Evolutionary conservation across 2,329 filamentous ascomycete genomes (phyloP).

Genomic region (Nakataea oryzae): DNA sequence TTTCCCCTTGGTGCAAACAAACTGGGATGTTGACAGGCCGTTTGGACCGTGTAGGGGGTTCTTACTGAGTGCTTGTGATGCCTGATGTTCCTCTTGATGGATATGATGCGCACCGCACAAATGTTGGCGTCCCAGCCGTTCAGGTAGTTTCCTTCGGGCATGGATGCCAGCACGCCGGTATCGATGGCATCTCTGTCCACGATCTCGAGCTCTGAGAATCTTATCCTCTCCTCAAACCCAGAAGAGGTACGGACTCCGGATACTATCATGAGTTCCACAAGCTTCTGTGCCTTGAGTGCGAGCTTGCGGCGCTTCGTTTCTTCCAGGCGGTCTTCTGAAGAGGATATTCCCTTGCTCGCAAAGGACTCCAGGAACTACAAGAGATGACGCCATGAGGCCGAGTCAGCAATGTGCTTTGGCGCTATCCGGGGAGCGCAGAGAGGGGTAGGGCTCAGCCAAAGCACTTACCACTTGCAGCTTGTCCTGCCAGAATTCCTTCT

Average conservation of each 20-base stretch:
- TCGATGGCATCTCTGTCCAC: constrained; percentile 91
- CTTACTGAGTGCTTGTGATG: constrained; percentile 84
- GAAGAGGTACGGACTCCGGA: constrained; percentile 92
- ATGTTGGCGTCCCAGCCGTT: constrained; percentile 98
- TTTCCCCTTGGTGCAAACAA: background rate
- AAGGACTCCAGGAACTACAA: constrained; percentile 88
- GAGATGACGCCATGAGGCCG: background rate
- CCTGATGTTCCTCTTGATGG: constrained; percentile 74
- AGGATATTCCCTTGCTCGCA: constrained; percentile 92
- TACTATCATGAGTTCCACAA: constrained; percentile 99
- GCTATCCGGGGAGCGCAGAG: background rate
- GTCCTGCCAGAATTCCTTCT: constrained; percentile 99
- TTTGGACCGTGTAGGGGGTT: constrained; percentile 5
- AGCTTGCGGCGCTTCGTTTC: constrained; percentile 92
- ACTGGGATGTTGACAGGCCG: background rate
- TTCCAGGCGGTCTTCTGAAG: constrained; percentile 89
- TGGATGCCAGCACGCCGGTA: constrained; percentile 72
- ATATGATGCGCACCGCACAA: constrained; percentile 72
- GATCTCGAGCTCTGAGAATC: constrained; percentile 93
- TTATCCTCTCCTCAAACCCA: constrained; percentile 93
- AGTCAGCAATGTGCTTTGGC: background rate
- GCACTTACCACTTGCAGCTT: constrained; percentile 79
- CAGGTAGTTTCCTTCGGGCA: constrained; percentile 84
- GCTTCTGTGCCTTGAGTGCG: constrained; percentile 84
- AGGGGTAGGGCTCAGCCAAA: background rate